Conservation (phyloP, 768 basidiomycete species). For the Auricularia cornea region DNA sequence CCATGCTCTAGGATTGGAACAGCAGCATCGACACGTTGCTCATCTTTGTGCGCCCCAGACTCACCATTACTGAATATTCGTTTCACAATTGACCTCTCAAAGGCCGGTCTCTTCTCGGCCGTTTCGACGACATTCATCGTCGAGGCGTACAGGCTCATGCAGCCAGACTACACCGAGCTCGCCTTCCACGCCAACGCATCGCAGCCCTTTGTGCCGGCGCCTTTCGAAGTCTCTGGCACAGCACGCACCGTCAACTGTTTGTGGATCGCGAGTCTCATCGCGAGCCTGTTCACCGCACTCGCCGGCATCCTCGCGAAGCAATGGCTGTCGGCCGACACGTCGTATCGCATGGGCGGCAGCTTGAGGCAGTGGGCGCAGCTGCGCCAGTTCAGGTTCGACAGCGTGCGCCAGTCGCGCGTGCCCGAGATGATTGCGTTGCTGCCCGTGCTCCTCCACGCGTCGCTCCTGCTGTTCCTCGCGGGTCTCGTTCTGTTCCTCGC, state of each 20-base stretch:
- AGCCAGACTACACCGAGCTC: slow-evolving; percentile 11
- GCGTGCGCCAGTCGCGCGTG: slow-evolving; percentile 32
- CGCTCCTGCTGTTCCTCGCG: slow-evolving; percentile 43
- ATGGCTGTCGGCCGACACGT: slow-evolving; percentile 33
- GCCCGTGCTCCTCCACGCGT: slow-evolving; percentile 40
- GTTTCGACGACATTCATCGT: slow-evolving; percentile 21
- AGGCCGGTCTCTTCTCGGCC: slow-evolving; percentile 26
- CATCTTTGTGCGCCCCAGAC: not conserved
- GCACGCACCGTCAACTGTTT: slow-evolving; percentile 32
- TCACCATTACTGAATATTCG: too few species aligned
- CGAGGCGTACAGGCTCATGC: slow-evolving; percentile 17
- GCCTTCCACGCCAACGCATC: slow-evolving; percentile 4
- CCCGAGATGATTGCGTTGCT: slow-evolving; percentile 31
- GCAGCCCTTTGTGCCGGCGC: not conserved
- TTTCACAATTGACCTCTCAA: too few species aligned
- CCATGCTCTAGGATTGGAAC: not conserved
- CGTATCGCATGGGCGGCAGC: slow-evolving; percentile 25
- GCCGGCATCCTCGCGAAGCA: slow-evolving; percentile 41
- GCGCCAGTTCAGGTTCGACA: slow-evolving; percentile 32
- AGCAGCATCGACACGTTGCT: not conserved
- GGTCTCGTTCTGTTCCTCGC: slow-evolving; percentile 38
- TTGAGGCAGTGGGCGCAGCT: slow-evolving; percentile 28
- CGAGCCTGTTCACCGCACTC: slow-evolving; percentile 36
- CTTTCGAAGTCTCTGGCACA: slow-evolving; percentile 17
- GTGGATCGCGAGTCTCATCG: slow-evolving; percentile 30